Evolutionary conservation across 495 filamentous ascomycete genomes (phyloP).

Genomic region (Darksidea phi): DNA sequence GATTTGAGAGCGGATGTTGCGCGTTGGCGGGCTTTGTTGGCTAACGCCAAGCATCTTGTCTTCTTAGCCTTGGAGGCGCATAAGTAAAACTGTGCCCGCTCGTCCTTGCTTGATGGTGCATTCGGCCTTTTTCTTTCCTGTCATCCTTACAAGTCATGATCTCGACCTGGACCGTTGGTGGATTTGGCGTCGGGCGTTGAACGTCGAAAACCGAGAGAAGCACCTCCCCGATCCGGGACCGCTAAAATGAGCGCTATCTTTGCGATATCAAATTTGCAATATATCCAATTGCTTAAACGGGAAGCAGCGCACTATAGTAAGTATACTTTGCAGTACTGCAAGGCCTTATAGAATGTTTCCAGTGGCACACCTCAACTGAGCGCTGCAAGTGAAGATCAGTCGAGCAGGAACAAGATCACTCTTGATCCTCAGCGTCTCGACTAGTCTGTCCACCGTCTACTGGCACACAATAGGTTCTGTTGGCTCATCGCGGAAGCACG

Average conservation of each 20-base stretch:
- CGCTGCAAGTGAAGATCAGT: not conserved
- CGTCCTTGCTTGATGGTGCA: conserved; percentile 8
- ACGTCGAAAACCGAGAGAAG: not conserved
- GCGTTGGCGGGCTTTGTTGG: too few relatives aligned
- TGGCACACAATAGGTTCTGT: not conserved
- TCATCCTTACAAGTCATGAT: not conserved
- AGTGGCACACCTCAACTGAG: not conserved
- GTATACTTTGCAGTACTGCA: not conserved
- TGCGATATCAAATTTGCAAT: not conserved
- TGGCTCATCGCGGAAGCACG: not conserved
- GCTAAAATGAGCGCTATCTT: conserved; percentile 4
- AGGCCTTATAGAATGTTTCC: not conserved
- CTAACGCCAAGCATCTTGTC: conserved; percentile 23
- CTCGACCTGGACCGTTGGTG: not conserved
- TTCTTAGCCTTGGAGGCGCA: conserved; percentile 13
- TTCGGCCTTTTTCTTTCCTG: not conserved
- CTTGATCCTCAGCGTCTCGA: not conserved
- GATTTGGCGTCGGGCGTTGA: not conserved
- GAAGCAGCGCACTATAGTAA: conserved; percentile 9
- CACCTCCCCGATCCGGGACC: not conserved
- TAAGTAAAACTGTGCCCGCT: conserved; percentile 29
- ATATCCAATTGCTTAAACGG: conserved; percentile 9
- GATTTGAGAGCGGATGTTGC: too few relatives aligned
- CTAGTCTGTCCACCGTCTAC: not conserved
- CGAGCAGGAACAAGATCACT: not conserved